These are phyloP conservation scores for Ottelia alismoides DNA, from an alignment of 106 monocot genomes.

Conservation along the genomic window DNA sequence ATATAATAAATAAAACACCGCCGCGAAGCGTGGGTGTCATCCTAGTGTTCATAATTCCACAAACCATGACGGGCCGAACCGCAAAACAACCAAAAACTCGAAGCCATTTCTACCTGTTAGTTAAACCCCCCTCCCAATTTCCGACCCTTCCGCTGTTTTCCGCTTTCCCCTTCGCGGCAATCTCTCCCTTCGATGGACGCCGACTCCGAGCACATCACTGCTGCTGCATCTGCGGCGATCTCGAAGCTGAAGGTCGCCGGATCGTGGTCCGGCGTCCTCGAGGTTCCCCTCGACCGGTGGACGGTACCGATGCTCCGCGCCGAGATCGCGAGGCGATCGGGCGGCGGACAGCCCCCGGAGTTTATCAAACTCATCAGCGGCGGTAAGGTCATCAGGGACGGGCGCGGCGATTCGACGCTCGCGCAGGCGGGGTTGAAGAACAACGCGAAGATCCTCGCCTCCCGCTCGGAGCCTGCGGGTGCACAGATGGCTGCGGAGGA, in stretches of 20 bases:
- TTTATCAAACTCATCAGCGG: constrained; percentile 67
- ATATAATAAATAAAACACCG: too few species aligned
- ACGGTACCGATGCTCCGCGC: constrained; percentile 59
- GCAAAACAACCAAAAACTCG: too few species aligned
- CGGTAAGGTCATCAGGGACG: constrained; percentile 57
- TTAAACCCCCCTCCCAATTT: too few species aligned
- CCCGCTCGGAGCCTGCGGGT: constrained; percentile 23
- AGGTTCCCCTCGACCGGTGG: constrained; percentile 49
- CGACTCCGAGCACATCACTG: too few species aligned
- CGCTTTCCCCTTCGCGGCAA: too few species aligned
- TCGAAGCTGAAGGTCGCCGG: constrained; percentile 60
- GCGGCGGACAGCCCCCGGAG: constrained; percentile 21
- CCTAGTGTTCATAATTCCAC: too few species aligned
- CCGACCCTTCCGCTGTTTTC: too few species aligned
- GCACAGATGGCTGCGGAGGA: constrained; percentile 12
- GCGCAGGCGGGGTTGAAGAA: constrained; percentile 41
- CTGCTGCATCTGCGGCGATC: background rate
- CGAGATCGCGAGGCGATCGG: constrained; percentile 31
- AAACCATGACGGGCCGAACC: too few species aligned
- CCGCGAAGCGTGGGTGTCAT: too few species aligned
- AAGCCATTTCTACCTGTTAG: too few species aligned
- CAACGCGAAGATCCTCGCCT: constrained; percentile 72
- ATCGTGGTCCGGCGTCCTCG: constrained; percentile 55
- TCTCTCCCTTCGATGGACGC: too few species aligned
- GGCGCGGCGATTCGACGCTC: constrained; percentile 18